Evolutionary conservation across 441 rosid species (phyloP).

Genomic region (Gossypium trilobum): DNA sequence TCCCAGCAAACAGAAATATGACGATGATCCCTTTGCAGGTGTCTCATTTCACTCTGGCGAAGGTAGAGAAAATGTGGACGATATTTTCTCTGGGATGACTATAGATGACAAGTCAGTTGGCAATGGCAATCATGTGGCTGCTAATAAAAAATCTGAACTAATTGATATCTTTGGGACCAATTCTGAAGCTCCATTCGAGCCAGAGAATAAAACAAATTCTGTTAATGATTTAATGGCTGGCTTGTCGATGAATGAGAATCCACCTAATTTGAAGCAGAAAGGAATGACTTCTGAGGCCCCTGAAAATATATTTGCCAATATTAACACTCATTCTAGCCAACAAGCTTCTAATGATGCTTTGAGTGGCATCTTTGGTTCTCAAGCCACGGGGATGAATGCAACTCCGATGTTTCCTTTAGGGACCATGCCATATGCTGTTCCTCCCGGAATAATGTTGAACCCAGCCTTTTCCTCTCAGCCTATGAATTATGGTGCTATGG

Average conservation of each 20-base stretch:
- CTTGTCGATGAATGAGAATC: constrained; percentile 47
- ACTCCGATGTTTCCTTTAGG: constrained; percentile 42
- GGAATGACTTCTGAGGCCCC: constrained; percentile 31
- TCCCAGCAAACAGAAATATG: constrained; percentile 34
- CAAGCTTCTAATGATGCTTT: constrained; percentile 37
- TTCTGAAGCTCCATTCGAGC: constrained; percentile 31
- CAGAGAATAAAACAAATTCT: constrained; percentile 28
- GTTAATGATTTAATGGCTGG: constrained; percentile 63
- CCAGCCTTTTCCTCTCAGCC: constrained; percentile 59
- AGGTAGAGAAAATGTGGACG: constrained; percentile 40
- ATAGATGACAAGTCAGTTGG: constrained; percentile 38
- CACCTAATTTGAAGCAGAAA: constrained; percentile 33
- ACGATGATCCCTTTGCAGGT: constrained; percentile 77
- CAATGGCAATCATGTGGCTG: constrained; percentile 27
- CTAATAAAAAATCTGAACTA: constrained; percentile 33
- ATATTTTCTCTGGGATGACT: constrained; percentile 76
- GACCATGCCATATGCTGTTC: constrained; percentile 43
- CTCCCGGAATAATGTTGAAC: constrained; percentile 60
- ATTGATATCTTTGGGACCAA: constrained; percentile 62
- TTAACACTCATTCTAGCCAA: constrained; percentile 28
- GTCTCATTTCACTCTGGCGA: constrained; percentile 65
- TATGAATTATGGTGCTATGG: constrained; percentile 64
- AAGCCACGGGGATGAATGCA: constrained; percentile 36
- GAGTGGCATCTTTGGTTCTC: constrained; percentile 47
- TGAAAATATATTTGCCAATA: constrained; percentile 38